phyloP scores from a whole-genome alignment of 2,329 filamentous ascomycete species.

The Akanthomyces dipterigenus region DNA sequence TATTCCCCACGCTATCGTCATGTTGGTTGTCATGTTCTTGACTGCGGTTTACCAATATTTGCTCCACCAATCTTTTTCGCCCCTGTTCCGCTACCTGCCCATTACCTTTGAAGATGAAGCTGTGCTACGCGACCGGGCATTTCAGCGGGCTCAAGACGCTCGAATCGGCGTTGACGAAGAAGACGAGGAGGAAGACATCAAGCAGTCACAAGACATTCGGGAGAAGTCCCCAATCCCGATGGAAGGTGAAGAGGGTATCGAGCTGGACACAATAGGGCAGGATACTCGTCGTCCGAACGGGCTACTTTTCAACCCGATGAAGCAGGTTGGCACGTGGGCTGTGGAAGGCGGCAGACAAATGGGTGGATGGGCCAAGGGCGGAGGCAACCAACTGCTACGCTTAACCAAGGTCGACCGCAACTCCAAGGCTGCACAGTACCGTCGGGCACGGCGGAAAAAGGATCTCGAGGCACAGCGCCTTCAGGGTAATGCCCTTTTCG shows the following conservation, averaged over 20 bases:
- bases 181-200: slow-evolving; percentile 38
- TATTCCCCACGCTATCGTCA: slow-evolving; percentile 71
- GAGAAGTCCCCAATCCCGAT: slow-evolving; percentile 20
- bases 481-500: slow-evolving; percentile 76
- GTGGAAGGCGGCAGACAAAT: slow-evolving; percentile 22
- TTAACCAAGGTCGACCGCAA: slow-evolving; percentile 29
- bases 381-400: slow-evolving; percentile 42
- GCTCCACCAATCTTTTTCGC: slow-evolving; percentile 76
- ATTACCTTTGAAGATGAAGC: slow-evolving; percentile 96
- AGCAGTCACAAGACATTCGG: slow-evolving; percentile 20
- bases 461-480: slow-evolving; percentile 67
- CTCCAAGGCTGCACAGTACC: slow-evolving; percentile 39
- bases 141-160: slow-evolving; percentile 68
- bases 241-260: slow-evolving; percentile 28
- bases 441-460: slow-evolving; percentile 41
- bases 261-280: slow-evolving; percentile 33
- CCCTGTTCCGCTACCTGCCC: slow-evolving; percentile 80
- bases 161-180: slow-evolving; percentile 58
- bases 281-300: slow-evolving; percentile 17
- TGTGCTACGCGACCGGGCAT: slow-evolving; percentile 81
- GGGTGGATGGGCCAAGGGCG: slow-evolving; percentile 31
- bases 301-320: slow-evolving; percentile 36
- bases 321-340: slow-evolving; percentile 42
- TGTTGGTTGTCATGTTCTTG: slow-evolving; percentile 67
- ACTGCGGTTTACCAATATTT: slow-evolving; percentile 74